Evolutionary conservation across 2,329 filamentous ascomycete genomes (phyloP).

Genomic region (Claviceps africana): DNA sequence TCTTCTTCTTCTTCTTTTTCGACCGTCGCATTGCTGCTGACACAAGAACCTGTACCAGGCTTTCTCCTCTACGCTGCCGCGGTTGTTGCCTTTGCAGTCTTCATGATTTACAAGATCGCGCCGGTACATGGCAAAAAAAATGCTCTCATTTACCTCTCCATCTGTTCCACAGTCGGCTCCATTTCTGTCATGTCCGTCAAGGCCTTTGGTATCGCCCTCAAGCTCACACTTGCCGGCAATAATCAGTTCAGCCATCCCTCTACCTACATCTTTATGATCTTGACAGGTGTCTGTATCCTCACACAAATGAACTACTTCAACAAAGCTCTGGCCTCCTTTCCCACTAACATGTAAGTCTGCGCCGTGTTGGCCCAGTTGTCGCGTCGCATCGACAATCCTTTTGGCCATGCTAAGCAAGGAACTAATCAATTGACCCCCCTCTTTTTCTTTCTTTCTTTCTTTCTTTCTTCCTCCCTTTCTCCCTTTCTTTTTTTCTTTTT

Average conservation of each 20-base stretch:
- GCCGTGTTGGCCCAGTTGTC: neutral
- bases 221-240: constrained; percentile 81
- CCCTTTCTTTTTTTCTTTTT: too few species aligned
- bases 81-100: constrained; percentile 68
- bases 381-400: neutral
- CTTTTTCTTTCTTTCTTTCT: too few species aligned
- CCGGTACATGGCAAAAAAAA: constrained; percentile 88
- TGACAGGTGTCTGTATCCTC: constrained; percentile 83
- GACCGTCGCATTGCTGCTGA: neutral
- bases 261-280: constrained; percentile 93
- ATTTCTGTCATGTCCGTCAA: constrained; percentile 99
- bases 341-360: constrained; percentile 73
- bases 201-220: constrained; percentile 93
- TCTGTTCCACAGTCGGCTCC: constrained; percentile 92
- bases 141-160: constrained; percentile 89
- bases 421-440: neutral
- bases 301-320: constrained; percentile 99
- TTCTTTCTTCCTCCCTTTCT: too few species aligned
- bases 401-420: neutral
- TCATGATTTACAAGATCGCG: constrained; percentile 95
- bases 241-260: constrained; percentile 94
- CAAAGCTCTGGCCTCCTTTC: constrained; percentile 93
- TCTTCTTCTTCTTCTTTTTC: too few species aligned
- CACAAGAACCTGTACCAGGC: constrained; percentile 34
- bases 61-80: constrained; percentile 76